These are phyloP conservation scores for Cutaneotrichosporon dermatis DNA, from an alignment of 1,284 basidiomycete genomes.

Conservation along the genomic window DNA sequence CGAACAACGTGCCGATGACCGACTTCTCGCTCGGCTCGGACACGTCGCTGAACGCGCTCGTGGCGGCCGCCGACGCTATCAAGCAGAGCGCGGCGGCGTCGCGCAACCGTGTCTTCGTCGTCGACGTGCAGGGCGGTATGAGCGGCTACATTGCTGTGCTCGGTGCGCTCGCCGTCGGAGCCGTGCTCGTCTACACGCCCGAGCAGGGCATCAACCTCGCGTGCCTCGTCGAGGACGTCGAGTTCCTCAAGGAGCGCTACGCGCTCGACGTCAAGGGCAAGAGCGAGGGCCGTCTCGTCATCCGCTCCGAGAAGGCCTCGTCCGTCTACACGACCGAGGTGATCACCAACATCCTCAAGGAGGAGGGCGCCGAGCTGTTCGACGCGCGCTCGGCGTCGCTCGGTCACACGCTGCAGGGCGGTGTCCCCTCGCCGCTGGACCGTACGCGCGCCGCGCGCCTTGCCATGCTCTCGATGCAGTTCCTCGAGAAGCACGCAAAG, in stretches of 20 bases:
- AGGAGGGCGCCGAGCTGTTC: slow-evolving; percentile 86
- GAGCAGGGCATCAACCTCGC: slow-evolving; percentile 83
- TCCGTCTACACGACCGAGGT: slow-evolving; percentile 89
- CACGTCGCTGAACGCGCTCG: slow-evolving; percentile 93
- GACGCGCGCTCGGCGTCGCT: slow-evolving; percentile 90
- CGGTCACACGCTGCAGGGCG: slow-evolving; percentile 94
- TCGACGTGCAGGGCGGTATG: slow-evolving; percentile 95
- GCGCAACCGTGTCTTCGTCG: slow-evolving; percentile 91
- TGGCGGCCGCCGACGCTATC: slow-evolving; percentile 95
- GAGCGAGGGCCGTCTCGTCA: slow-evolving; percentile 86
- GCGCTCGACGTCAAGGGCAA: slow-evolving; percentile 80
- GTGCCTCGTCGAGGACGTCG: slow-evolving; percentile 75
- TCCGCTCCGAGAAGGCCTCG: slow-evolving; percentile 81
- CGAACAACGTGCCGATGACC: slow-evolving; percentile 96
- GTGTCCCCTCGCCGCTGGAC: slow-evolving; percentile 89
- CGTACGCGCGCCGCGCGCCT: slow-evolving; percentile 85
- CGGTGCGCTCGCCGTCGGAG: slow-evolving; percentile 89
- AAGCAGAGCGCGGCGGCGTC: slow-evolving; percentile 96
- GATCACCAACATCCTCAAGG: slow-evolving; percentile 88
- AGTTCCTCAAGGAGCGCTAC: slow-evolving; percentile 84
- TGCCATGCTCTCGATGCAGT: slow-evolving; percentile 86
- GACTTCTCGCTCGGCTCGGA: slow-evolving; percentile 94
- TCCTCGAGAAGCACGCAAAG: slow-evolving; percentile 77
- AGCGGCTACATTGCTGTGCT: slow-evolving; percentile 94
- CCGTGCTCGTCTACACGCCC: slow-evolving; percentile 88